Percentiles rank a stretch among this genome's conserved stretches.
Conservation (phyloP, 192 early-diverging fungal species). For the Cetraspora pellucida region DNA sequence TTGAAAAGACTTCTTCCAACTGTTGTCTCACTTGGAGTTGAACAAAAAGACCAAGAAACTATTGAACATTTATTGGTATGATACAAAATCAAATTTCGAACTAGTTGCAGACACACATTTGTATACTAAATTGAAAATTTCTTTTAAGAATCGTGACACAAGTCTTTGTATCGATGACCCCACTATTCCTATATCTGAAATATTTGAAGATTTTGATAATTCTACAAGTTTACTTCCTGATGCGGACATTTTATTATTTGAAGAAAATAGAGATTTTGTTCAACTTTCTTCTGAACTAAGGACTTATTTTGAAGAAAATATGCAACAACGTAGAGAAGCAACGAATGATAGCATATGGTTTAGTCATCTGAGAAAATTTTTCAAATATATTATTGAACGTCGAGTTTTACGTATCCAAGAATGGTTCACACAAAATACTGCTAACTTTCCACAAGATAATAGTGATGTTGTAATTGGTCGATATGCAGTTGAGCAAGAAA, state of each 20-base stretch:
- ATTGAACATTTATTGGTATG: conserved; percentile 18
- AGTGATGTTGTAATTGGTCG: conserved; percentile 21
- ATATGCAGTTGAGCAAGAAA: conserved; percentile 25
- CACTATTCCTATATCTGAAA: neutral
- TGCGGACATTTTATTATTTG: neutral
- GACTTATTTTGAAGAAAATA: conserved; percentile 24
- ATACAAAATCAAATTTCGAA: too few species aligned
- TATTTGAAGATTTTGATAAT: conserved; percentile 5
- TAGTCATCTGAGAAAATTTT: neutral
- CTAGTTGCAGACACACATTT: too few species aligned
- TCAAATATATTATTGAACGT: conserved; percentile 26
- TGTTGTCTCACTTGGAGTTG: neutral
- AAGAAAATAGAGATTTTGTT: neutral
- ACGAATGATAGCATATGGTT: conserved; percentile 27
- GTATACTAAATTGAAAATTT: too few species aligned
- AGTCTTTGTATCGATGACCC: neutral
- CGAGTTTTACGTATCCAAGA: conserved; percentile 18
- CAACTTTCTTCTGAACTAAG: conserved; percentile 22
- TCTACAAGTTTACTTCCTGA: neutral
- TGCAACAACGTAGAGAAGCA: neutral
- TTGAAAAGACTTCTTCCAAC: conserved; percentile 13
- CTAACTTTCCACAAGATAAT: conserved; percentile 29
- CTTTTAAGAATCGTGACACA: conserved; percentile 14
- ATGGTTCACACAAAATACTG: conserved; percentile 28
- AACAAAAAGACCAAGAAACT: conserved; percentile 13